Conservation (phyloP, 2,329 filamentous ascomycete species). For the Graphium sp. region DNA sequence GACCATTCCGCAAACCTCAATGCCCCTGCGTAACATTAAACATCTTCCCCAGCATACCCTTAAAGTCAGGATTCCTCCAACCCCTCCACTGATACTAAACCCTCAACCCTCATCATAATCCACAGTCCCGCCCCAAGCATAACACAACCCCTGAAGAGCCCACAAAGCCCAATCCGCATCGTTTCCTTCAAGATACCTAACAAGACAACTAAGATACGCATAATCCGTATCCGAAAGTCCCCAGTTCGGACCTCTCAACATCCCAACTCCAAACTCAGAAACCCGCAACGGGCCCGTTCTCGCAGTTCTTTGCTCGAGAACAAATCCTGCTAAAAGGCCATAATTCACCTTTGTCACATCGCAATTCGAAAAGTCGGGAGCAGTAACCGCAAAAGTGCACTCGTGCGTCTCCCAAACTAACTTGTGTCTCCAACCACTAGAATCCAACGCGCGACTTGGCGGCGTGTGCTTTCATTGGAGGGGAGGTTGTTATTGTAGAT, state of each 20-base stretch:
- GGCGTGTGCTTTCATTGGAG: no score
- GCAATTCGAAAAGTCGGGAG: conserved; percentile 23
- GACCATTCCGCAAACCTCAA: conserved; percentile 6
- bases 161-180: conserved; percentile 44
- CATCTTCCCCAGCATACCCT: conserved; percentile 18
- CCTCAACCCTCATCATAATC: conserved; percentile 38
- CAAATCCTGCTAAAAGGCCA: conserved; percentile 30
- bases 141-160: conserved; percentile 42
- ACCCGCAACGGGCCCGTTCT: conserved; percentile 39
- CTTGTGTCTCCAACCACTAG: conserved; percentile 26
- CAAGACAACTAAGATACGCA: conserved; percentile 32
- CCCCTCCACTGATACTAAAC: conserved; percentile 22
- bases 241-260: conserved; percentile 21
- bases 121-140: conserved; percentile 29
- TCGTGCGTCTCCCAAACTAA: conserved; percentile 44
- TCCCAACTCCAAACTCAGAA: conserved; percentile 40
- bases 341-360: conserved; percentile 21
- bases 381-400: conserved; percentile 36
- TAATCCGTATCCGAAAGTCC: conserved; percentile 25
- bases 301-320: conserved; percentile 25
- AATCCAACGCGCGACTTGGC: conserved; percentile 21
- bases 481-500: no score
- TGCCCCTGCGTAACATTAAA: conserved; percentile 19
- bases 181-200: conserved; percentile 33
- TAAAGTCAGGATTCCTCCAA: conserved; percentile 19